Percentiles rank a stretch among this genome's conserved stretches.
These are phyloP conservation scores for Oemleria cerasiformis DNA, from an alignment of 306 rosid species.

Conservation along the genomic window DNA sequence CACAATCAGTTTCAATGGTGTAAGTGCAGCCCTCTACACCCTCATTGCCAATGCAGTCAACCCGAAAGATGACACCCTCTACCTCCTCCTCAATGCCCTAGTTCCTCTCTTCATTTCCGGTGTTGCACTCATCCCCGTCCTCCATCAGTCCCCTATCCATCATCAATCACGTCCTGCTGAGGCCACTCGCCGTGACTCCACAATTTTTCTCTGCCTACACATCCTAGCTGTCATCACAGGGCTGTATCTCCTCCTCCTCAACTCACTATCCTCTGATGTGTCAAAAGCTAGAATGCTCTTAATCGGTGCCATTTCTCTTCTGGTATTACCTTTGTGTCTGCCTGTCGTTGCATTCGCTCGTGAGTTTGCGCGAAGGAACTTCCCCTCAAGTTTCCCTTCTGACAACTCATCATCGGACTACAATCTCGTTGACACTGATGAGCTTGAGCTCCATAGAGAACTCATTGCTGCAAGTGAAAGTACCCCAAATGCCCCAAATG, in stretches of 20 bases:
- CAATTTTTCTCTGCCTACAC: conserved; percentile 51
- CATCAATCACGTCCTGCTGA: conserved; percentile 20
- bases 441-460: conserved; percentile 44
- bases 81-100: conserved; percentile 64
- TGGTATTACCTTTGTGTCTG: conserved; percentile 41
- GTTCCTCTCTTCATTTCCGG: conserved; percentile 55
- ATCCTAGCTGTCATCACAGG: conserved; percentile 66
- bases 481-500: conserved; percentile 1
- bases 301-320: conserved; percentile 51
- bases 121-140: conserved; percentile 49
- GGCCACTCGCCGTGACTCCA: conserved; percentile 30
- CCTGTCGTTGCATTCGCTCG: conserved; percentile 40
- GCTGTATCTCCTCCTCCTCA: conserved; percentile 56
- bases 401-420: conserved; percentile 24
- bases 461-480: conserved; percentile 32
- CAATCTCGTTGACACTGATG: conserved; percentile 20
- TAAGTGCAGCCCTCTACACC: conserved; percentile 72
- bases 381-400: conserved; percentile 16
- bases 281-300: conserved; percentile 43
- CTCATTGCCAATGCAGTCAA: conserved; percentile 62
- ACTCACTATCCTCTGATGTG: conserved; percentile 31
- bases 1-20: conserved; percentile 67
- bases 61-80: conserved; percentile 40
- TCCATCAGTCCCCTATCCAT: conserved; percentile 30
- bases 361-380: conserved; percentile 25